Conservation (phyloP, 768 basidiomycete species). For the Xerocomellus chrysenteron region DNA sequence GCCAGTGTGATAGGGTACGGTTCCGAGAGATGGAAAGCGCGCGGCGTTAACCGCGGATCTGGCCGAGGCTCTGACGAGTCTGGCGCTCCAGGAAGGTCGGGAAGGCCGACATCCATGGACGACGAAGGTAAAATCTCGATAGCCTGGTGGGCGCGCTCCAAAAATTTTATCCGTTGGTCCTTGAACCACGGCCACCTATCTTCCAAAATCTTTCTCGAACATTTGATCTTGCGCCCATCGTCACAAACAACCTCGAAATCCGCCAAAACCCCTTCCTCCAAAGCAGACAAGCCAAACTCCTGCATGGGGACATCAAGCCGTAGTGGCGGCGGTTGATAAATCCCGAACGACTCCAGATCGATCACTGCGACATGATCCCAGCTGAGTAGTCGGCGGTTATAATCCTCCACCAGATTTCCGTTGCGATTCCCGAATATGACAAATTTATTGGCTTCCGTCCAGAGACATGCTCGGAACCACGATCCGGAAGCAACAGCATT, state of each 20-base stretch:
- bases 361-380: slow-evolving; percentile 92
- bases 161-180: slow-evolving; percentile 59
- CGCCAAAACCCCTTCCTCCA: slow-evolving; percentile 77
- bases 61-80: slow-evolving; percentile 52
- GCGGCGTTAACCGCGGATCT: slow-evolving; percentile 80
- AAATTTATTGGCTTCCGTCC: slow-evolving; percentile 81
- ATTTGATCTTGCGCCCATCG: slow-evolving; percentile 79
- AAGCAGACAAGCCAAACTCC: slow-evolving; percentile 76
- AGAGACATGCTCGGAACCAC: slow-evolving; percentile 92
- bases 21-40: slow-evolving; percentile 79
- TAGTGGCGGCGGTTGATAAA: slow-evolving; percentile 82
- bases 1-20: slow-evolving; percentile 88
- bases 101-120: slow-evolving; percentile 60
- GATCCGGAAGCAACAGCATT: slow-evolving; percentile 83
- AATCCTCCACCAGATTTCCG: slow-evolving; percentile 88
- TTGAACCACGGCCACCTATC: slow-evolving; percentile 97
- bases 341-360: slow-evolving; percentile 92
- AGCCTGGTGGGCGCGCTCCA: slow-evolving; percentile 54
- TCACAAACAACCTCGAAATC: slow-evolving; percentile 95
- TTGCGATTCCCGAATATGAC: slow-evolving; percentile 88
- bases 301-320: slow-evolving; percentile 72
- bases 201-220: slow-evolving; percentile 81
- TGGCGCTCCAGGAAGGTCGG: slow-evolving; percentile 55
- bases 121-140: slow-evolving; percentile 61
- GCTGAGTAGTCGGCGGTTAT: slow-evolving; percentile 84